Evolutionary conservation across 1,284 basidiomycete species (phyloP).

Genomic region (Boletellus dicymbophilus): DNA sequence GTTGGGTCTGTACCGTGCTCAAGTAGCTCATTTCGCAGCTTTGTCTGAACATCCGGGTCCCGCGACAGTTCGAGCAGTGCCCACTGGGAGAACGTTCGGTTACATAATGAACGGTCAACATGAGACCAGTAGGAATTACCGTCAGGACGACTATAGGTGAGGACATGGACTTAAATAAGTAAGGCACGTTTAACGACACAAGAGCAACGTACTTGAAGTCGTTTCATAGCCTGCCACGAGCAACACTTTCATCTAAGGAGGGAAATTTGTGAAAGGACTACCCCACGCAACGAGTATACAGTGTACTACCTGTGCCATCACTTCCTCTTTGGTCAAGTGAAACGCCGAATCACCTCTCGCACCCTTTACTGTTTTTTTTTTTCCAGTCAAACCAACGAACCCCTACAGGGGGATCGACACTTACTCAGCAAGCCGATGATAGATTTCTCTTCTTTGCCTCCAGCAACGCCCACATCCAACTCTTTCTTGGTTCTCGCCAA

Average conservation of each 20-base stretch:
- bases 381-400: not conserved
- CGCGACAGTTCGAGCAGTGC: too few species aligned
- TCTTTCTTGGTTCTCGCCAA: conserved; percentile 44
- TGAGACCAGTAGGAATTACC: not conserved
- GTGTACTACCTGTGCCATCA: conserved; percentile 52
- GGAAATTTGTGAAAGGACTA: not conserved
- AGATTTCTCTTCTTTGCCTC: conserved; percentile 44
- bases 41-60: not conserved
- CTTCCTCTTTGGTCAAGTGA: conserved; percentile 65
- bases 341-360: conserved; percentile 43
- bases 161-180: too few species aligned
- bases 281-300: not conserved
- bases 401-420: not conserved
- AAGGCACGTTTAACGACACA: not conserved
- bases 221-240: conserved; percentile 45
- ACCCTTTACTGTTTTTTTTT: conserved; percentile 33
- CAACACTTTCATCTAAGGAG: conserved; percentile 37
- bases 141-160: not conserved
- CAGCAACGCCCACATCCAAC: conserved; percentile 30
- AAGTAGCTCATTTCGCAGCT: not conserved
- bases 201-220: conserved; percentile 34
- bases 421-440: conserved; percentile 40
- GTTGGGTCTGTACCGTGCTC: not conserved
- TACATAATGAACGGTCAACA: not conserved
- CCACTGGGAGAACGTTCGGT: too few species aligned